phyloP scores from a whole-genome alignment of 495 filamentous ascomycete genomes.

The Penicillium pancosmium region DNA sequence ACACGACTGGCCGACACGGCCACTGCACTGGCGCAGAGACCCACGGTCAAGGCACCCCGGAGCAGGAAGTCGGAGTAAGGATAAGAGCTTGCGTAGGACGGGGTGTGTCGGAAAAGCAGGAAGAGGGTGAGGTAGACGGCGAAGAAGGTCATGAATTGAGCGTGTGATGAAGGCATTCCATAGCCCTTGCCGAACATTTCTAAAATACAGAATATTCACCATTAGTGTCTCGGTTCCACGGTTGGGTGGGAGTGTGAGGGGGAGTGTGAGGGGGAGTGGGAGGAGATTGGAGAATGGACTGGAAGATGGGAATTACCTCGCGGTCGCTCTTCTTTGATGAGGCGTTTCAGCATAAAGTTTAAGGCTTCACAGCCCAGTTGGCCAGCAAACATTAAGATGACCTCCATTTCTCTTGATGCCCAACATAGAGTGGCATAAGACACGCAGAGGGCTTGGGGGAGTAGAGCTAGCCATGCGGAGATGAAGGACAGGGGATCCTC shows the following conservation, averaged over 20 bases:
- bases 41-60: slow-evolving; percentile 57
- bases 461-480: slow-evolving; percentile 90
- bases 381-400: slow-evolving; percentile 86
- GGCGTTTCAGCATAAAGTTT: slow-evolving; percentile 86
- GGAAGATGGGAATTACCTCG: slow-evolving; percentile 51
- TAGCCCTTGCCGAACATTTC: slow-evolving; percentile 91
- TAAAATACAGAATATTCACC: slow-evolving; percentile 25
- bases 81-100: slow-evolving; percentile 47
- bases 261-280: neutral
- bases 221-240: neutral
- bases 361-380: slow-evolving; percentile 93
- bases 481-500: slow-evolving; percentile 80
- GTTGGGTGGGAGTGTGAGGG: neutral
- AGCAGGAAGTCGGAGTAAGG: slow-evolving; percentile 58
- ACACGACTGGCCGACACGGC: slow-evolving; percentile 78
- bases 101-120: slow-evolving; percentile 74
- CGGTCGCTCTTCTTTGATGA: slow-evolving; percentile 90
- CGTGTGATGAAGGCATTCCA: slow-evolving; percentile 98
- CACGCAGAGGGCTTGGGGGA: slow-evolving; percentile 88
- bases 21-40: slow-evolving; percentile 61
- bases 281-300: neutral
- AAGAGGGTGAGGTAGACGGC: slow-evolving; percentile 80
- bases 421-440: slow-evolving; percentile 87
- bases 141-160: slow-evolving; percentile 93
- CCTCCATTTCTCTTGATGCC: slow-evolving; percentile 88